These are phyloP conservation scores for Teratosphaeria zuluensis DNA, from an alignment of 2,329 filamentous ascomycete genomes.

Conservation along the genomic window DNA sequence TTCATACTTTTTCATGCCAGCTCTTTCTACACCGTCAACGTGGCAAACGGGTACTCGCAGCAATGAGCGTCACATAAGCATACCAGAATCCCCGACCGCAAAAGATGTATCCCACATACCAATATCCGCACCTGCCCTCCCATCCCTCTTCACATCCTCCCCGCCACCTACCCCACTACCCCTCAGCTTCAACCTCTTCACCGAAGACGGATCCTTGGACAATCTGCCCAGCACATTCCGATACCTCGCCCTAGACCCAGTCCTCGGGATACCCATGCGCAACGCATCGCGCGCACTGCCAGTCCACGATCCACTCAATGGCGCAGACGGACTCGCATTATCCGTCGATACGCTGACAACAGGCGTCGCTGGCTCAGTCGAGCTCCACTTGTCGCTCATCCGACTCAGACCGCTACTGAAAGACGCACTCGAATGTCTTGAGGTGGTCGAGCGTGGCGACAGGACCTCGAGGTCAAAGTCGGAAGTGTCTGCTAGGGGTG, in stretches of 20 bases:
- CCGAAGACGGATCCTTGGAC: neutral
- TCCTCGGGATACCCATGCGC: neutral
- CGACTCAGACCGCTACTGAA: neutral
- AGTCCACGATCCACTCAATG: neutral
- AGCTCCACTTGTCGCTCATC: neutral
- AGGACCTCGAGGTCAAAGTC: neutral
- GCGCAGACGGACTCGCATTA: neutral
- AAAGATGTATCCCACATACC: neutral
- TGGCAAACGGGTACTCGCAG: neutral
- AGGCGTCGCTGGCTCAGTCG: neutral
- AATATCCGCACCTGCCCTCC: neutral
- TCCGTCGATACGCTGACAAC: neutral
- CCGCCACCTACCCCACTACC: neutral
- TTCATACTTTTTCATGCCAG: neutral
- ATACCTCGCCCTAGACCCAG: neutral
- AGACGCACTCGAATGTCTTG: neutral
- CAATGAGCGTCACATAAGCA: neutral
- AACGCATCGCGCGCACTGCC: neutral
- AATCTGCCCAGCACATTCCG: neutral
- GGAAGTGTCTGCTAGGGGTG: neutral
- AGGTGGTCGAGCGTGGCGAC: neutral
- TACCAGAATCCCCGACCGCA: neutral
- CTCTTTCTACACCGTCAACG: neutral
- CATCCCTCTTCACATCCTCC: neutral
- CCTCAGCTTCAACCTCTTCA: neutral